A percentile compares a stretch with the other conserved stretches of the same genome.
phyloP scores from a whole-genome alignment of 2,329 filamentous ascomycete genomes.

The Setomelanomma holmii region DNA sequence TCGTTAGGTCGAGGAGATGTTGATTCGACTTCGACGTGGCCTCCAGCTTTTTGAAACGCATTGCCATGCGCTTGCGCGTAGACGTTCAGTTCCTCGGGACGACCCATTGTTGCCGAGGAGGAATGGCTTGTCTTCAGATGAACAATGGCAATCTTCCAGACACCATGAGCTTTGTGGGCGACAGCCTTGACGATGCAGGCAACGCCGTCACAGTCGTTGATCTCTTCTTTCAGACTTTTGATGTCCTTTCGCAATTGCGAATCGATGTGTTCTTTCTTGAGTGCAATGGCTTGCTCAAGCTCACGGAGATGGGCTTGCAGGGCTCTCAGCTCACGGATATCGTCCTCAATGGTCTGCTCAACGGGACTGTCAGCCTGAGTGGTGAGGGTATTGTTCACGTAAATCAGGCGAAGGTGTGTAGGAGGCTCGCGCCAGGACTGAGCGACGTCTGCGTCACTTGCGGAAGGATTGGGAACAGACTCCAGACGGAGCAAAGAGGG shows the following conservation, averaged over 20 bases:
- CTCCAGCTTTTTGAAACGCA: slow-evolving; percentile 24
- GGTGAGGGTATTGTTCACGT: slow-evolving; percentile 14
- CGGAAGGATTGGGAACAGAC: slow-evolving; percentile 39
- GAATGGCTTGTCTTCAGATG: slow-evolving; percentile 33
- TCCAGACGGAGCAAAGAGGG: slow-evolving; percentile 48
- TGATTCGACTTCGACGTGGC: slow-evolving; percentile 14
- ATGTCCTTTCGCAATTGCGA: slow-evolving; percentile 38
- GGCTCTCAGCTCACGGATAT: slow-evolving; percentile 50
- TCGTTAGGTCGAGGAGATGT: slow-evolving; percentile 21
- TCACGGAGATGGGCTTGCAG: slow-evolving; percentile 49
- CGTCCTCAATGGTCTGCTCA: slow-evolving; percentile 40
- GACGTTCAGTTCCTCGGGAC: slow-evolving; percentile 21
- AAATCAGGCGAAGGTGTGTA: slow-evolving; percentile 37
- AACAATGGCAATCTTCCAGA: slow-evolving; percentile 40
- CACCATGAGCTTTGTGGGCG: slow-evolving; percentile 44
- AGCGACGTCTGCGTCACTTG: slow-evolving; percentile 32
- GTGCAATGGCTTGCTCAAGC: slow-evolving; percentile 46
- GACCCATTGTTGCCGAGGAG: slow-evolving; percentile 30
- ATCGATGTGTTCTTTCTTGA: slow-evolving; percentile 46
- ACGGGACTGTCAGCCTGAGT: slow-evolving; percentile 9
- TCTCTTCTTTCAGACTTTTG: slow-evolving; percentile 46
- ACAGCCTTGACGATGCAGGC: slow-evolving; percentile 52
- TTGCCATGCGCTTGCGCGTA: slow-evolving; percentile 25
- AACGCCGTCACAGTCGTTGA: slow-evolving; percentile 53
- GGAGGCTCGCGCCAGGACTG: slow-evolving; percentile 49